Evolutionary conservation across 768 basidiomycete genomes (phyloP).

Genomic region (Filobasidium floriforme): DNA sequence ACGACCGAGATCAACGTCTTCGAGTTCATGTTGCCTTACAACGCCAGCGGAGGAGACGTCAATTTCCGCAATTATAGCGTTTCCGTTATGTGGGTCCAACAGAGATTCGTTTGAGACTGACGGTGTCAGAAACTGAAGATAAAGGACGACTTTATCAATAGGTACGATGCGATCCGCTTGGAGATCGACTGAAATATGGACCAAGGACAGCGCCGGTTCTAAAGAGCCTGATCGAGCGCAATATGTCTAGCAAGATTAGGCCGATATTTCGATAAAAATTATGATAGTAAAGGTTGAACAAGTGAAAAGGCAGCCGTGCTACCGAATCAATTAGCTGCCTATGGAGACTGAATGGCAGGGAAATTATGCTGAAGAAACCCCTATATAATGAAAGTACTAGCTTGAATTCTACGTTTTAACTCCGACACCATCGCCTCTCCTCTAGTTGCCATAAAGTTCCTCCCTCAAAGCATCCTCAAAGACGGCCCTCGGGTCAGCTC

Average conservation of each 20-base stretch:
- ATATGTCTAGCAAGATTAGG: no score
- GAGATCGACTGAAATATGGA: slow-evolving; percentile 7
- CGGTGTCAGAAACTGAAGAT: no score
- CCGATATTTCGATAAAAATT: no score
- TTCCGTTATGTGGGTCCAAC: slow-evolving; percentile 12
- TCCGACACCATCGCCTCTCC: neutral
- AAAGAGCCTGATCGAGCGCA: no score
- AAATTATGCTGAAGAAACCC: neutral
- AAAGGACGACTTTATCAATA: neutral
- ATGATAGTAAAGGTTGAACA: no score
- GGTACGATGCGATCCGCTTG: slow-evolving; percentile 14
- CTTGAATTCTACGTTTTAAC: no score
- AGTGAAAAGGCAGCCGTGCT: no score
- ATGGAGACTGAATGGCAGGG: no score
- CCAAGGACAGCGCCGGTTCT: no score
- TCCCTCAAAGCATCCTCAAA: slow-evolving; percentile 14
- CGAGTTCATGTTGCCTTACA: slow-evolving; percentile 13
- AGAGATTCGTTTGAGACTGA: no score
- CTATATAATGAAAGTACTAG: no score
- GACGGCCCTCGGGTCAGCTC: slow-evolving; percentile 17
- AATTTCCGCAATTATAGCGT: slow-evolving; percentile 15
- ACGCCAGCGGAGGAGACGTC: slow-evolving; percentile 13
- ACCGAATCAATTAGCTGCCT: no score
- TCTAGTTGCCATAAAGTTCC: slow-evolving; percentile 5
- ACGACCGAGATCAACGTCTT: slow-evolving; percentile 10